Base-by-base conservation (phyloP, 1,284 basidiomycete genomes). In the Inonotus hispidus region DNA sequence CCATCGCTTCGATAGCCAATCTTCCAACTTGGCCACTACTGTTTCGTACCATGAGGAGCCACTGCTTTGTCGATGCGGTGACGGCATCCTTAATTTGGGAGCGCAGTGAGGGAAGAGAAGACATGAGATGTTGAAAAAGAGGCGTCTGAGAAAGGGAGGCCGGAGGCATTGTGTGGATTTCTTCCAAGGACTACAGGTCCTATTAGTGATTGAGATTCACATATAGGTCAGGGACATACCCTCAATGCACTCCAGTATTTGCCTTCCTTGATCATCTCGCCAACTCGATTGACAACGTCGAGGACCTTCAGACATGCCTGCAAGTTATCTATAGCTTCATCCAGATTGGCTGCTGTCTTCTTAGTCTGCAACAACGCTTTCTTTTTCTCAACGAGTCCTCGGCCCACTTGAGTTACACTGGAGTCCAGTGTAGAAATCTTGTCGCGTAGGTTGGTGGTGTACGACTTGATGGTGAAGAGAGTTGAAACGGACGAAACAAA, bases 401-500 rank as follows among this genome's bases (percentile, higher is more conserved):
- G 81, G 4, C 95, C 95, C 4, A 95, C 85, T 71, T 90, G 84
- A 11, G 84, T 82, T 43, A 92, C 88, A 64, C 80, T 87, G 32
- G 80, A 74, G 68, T 92, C 90, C 57, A 92, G 74, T 13, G 83
- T 79, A 13, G 81, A 78, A 64, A 92, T 92, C 70, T 82, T 91
- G 68, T 92, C 88, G 68, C 89, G 85, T 68, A 92, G 83, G 71
- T 85, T 90, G 66, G 85, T 86, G 53, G 90, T 92, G 71, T 91
- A 92, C 2, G 88, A 93, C 68, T 98, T 90, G 71, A 99, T 95
- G 53, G 90, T 92, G 73, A 98, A 89, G 59, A 99, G 80, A 3
- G 95, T 98, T 37, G 95, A 94, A 8, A 98, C 95, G 7, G 95
- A 97, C 23, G 89, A 88, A 25, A 98, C 94, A 71, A 99, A 99